phyloP scores from a whole-genome alignment of 2,329 filamentous ascomycete species.

The Aspergillus pseudoviridinutans region DNA sequence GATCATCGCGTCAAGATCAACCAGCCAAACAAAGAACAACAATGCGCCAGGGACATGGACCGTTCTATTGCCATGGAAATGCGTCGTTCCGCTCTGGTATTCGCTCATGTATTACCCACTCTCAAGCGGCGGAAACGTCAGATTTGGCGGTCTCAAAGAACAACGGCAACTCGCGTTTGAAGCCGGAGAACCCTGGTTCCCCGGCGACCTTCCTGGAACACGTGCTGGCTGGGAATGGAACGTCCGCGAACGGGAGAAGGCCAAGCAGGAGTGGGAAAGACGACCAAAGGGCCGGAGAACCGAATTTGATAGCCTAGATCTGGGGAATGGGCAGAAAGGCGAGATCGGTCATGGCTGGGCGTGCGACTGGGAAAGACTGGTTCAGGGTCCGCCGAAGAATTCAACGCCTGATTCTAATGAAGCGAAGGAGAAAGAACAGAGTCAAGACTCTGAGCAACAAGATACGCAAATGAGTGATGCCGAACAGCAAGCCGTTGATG shows the following conservation, averaged over 20 bases:
- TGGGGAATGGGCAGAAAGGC: slow-evolving; percentile 70
- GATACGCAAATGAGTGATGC: slow-evolving; percentile 9
- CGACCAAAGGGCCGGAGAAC: slow-evolving; percentile 77
- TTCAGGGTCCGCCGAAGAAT: slow-evolving; percentile 36
- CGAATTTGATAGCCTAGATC: slow-evolving; percentile 68
- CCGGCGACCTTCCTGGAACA: slow-evolving; percentile 77
- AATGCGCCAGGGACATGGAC: slow-evolving; percentile 71
- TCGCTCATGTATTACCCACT: slow-evolving; percentile 77
- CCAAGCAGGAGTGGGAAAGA: slow-evolving; percentile 65
- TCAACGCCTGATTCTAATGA: background rate
- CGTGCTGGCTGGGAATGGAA: slow-evolving; percentile 77
- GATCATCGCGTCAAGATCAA: slow-evolving; percentile 58
- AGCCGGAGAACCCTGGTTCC: slow-evolving; percentile 74
- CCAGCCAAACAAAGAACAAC: slow-evolving; percentile 32
- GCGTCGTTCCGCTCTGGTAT: slow-evolving; percentile 80
- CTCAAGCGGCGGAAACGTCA: slow-evolving; percentile 72
- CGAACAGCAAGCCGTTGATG: slow-evolving; percentile 8
- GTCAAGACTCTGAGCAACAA: slow-evolving; percentile 7
- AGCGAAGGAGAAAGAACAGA: slow-evolving; percentile 1
- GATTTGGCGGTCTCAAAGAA: slow-evolving; percentile 79
- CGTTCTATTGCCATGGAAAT: slow-evolving; percentile 84
- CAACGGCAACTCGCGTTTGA: slow-evolving; percentile 78
- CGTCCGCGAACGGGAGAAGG: slow-evolving; percentile 56
- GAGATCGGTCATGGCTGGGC: slow-evolving; percentile 79
- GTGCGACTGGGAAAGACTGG: slow-evolving; percentile 76